Percentiles rank a stretch among this genome's conserved stretches.
These are phyloP conservation scores for Aspergillus felis DNA, from an alignment of 2,329 filamentous ascomycete genomes.

Conservation along the genomic window DNA sequence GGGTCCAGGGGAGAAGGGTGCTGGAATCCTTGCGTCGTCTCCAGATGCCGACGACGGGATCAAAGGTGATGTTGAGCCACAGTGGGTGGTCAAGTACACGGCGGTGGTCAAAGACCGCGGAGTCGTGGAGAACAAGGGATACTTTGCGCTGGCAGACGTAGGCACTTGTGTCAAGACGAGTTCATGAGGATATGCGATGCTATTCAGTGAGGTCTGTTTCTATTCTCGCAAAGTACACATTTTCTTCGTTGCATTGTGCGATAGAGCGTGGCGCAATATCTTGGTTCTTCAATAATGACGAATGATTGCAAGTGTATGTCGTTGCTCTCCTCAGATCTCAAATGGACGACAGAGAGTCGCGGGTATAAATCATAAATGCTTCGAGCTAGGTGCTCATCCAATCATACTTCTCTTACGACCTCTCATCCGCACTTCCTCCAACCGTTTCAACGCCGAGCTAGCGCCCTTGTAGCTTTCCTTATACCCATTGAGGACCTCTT, in stretches of 20 bases:
- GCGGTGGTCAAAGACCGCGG: constrained; percentile 90
- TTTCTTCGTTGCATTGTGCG: not conserved
- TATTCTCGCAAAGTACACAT: not conserved
- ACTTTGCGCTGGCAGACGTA: constrained; percentile 82
- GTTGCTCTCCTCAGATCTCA: not conserved
- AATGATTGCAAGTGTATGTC: constrained; percentile 7
- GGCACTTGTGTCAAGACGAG: constrained; percentile 41
- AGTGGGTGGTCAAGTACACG: constrained; percentile 97
- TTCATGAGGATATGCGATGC: constrained; percentile 17
- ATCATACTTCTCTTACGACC: constrained; percentile 97
- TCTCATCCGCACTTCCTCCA: constrained; percentile 90
- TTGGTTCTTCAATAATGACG: not conserved
- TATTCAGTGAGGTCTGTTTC: constrained; percentile 6
- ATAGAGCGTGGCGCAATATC: not conserved
- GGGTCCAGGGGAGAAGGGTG: constrained; percentile 66
- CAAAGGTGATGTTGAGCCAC: constrained; percentile 72
- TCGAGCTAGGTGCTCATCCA: constrained; percentile 53
- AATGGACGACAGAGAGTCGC: constrained; percentile 3
- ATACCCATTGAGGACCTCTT: constrained; percentile 71
- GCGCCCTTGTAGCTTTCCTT: constrained; percentile 70
- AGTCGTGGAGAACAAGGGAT: constrained; percentile 97
- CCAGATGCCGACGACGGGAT: constrained; percentile 54
- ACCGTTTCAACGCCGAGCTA: constrained; percentile 67
- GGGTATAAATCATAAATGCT: constrained; percentile 10
- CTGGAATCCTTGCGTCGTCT: constrained; percentile 67